Conservation (phyloP, 306 rosid species). For the Alnus glutinosa region DNA sequence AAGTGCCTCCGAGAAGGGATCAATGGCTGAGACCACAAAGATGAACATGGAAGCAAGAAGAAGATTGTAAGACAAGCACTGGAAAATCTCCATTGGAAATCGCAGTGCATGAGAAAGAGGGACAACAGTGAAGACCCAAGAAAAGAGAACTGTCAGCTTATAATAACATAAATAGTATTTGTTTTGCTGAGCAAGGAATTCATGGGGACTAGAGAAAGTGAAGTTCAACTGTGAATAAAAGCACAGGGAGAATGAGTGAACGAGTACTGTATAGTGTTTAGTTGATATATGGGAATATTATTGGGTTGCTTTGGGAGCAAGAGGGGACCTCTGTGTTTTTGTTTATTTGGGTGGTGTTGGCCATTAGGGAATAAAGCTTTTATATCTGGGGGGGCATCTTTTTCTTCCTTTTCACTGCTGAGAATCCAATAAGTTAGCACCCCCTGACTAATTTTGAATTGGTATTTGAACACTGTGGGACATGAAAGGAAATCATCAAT, state of each 20-base stretch:
- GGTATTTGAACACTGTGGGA: conserved; percentile 51
- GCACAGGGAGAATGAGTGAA: conserved; percentile 37
- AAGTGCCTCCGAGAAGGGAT: conserved; percentile 74
- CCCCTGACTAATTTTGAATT: conserved; percentile 40
- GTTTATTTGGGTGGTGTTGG: conserved; percentile 62
- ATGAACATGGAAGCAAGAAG: conserved; percentile 40
- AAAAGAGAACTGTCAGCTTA: conserved; percentile 45
- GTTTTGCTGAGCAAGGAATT: conserved; percentile 47
- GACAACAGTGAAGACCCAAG: conserved; percentile 45
- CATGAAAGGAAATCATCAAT: conserved; percentile 35
- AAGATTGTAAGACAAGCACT: conserved; percentile 41
- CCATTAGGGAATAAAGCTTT: conserved; percentile 65
- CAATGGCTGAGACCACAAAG: conserved; percentile 48
- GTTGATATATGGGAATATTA: conserved; percentile 48
- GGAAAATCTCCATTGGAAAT: conserved; percentile 77
- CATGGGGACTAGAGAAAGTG: conserved; percentile 86
- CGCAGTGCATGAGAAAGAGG: conserved; percentile 39
- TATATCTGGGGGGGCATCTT: conserved; percentile 37
- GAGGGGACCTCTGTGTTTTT: conserved; percentile 58
- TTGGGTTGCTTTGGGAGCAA: conserved; percentile 48
- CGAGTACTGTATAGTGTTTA: conserved; percentile 25
- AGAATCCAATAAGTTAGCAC: conserved; percentile 60
- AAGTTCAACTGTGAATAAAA: conserved; percentile 30
- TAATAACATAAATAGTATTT: conserved; percentile 32
- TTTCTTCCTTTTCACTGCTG: conserved; percentile 35